Percentiles rank a stretch among this genome's conserved stretches.
Evolutionary conservation across 192 early-diverging fungal species (phyloP).

Genomic region (Linnemannia elongata): DNA sequence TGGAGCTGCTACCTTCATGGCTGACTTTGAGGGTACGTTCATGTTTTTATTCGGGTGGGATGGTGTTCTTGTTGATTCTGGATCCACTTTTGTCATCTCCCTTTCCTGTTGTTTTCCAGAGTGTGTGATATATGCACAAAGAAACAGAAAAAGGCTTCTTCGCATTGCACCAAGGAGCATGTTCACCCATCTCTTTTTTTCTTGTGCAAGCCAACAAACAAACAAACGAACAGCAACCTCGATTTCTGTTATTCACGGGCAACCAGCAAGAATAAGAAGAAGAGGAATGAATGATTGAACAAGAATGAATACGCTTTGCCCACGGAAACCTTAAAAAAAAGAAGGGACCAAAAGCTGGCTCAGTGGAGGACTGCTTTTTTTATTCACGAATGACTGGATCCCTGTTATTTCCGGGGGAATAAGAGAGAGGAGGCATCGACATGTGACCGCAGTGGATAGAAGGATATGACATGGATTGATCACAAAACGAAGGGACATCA

Average conservation of each 20-base stretch:
- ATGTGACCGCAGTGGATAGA: background rate
- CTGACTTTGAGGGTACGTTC: constrained; percentile 86
- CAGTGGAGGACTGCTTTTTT: constrained; percentile 29
- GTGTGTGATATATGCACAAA: background rate
- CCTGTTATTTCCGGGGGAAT: constrained; percentile 1
- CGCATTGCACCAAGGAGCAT: background rate
- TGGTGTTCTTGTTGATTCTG: background rate
- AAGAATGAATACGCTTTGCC: background rate
- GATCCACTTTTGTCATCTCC: background rate
- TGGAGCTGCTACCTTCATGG: constrained; percentile 95
- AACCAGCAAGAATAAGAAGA: background rate
- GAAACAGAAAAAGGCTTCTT: background rate
- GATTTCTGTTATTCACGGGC: background rate
- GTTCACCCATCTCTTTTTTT: background rate
- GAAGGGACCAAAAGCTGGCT: constrained; percentile 16
- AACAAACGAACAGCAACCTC: background rate
- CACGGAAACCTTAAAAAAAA: constrained; percentile 18
- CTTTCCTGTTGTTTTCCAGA: too few species aligned
- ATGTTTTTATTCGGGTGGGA: background rate
- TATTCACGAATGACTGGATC: background rate
- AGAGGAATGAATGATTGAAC: background rate
- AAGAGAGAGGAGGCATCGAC: background rate
- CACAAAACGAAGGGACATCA: too few species aligned
- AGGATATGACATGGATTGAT: background rate
- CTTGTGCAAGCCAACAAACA: background rate